Percentiles rank a stretch among this genome's conserved stretches.
phyloP scores from a whole-genome alignment of 371 early-diverging fungal species.

The Mortierella sp. region DNA sequence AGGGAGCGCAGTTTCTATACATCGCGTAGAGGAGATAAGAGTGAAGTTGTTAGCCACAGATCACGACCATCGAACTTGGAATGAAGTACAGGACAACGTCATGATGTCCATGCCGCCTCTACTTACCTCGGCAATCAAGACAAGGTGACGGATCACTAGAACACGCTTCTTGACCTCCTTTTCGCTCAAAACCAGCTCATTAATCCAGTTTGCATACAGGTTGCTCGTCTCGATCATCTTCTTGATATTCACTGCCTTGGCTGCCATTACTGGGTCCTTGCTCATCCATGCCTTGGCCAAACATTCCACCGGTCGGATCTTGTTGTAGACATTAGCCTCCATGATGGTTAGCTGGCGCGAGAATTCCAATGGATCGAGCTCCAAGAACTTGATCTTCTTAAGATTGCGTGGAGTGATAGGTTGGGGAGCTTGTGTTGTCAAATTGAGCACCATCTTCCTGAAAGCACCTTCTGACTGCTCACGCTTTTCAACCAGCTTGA shows the following conservation, averaged over 20 bases:
- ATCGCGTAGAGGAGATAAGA: neutral
- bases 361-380: conserved; percentile 92
- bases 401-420: conserved; percentile 79
- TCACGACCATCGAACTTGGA: neutral
- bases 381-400: conserved; percentile 76
- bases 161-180: conserved; percentile 85
- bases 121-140: conserved; percentile 78
- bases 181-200: conserved; percentile 83
- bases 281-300: conserved; percentile 91
- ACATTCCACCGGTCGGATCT: conserved; percentile 88
- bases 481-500: conserved; percentile 76
- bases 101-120: neutral
- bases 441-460: conserved; percentile 74
- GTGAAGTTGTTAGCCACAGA: neutral
- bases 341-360: conserved; percentile 94
- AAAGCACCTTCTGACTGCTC: conserved; percentile 65
- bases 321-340: conserved; percentile 84
- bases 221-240: conserved; percentile 80
- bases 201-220: conserved; percentile 89
- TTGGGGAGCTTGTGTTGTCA: conserved; percentile 66
- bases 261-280: conserved; percentile 67
- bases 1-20: conserved; percentile 67
- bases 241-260: conserved; percentile 77
- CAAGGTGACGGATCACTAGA: conserved; percentile 83
- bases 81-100: too few relatives aligned